phyloP scores from a whole-genome alignment of 2,329 filamentous ascomycete species.

The Tolypocladium cylindrosporum region DNA sequence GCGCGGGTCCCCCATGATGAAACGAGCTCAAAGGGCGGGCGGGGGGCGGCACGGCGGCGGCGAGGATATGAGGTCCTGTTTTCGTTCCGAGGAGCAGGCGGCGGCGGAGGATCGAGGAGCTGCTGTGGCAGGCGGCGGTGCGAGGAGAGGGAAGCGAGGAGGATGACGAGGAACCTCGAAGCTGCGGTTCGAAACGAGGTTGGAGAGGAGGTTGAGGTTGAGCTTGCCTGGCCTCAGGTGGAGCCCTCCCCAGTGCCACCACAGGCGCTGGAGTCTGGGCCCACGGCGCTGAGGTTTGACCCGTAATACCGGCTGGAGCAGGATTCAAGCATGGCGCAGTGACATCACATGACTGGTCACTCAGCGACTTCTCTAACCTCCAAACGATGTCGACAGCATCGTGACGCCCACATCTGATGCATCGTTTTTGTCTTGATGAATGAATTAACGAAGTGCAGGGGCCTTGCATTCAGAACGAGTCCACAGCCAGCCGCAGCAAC shows the following conservation, averaged over 20 bases:
- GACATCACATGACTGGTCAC: constrained; percentile 1
- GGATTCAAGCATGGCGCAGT: neutral
- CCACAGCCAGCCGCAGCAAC: too few species aligned
- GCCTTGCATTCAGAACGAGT: too few species aligned
- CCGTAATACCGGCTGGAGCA: neutral
- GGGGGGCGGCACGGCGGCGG: constrained; percentile 4
- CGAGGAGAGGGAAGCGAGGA: constrained; percentile 6
- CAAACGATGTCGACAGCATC: neutral
- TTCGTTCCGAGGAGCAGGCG: neutral
- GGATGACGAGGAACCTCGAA: constrained; percentile 7
- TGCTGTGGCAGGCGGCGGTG: neutral
- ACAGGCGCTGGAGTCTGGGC: constrained; percentile 6
- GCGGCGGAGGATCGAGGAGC: constrained; percentile 3
- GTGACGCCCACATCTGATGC: neutral
- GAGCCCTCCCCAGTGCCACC: constrained; percentile 17
- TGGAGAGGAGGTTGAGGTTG: constrained; percentile 26
- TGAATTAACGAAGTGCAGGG: too few species aligned
- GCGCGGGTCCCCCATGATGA: constrained; percentile 44
- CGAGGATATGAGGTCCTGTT: neutral
- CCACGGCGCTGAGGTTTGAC: constrained; percentile 8
- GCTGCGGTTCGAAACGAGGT: constrained; percentile 18
- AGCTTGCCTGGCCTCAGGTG: constrained; percentile 28
- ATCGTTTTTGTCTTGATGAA: neutral
- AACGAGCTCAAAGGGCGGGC: constrained; percentile 8
- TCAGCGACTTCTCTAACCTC: neutral